Base-by-base conservation (phyloP, 768 basidiomycete species). In the Nidula microcarpa region DNA sequence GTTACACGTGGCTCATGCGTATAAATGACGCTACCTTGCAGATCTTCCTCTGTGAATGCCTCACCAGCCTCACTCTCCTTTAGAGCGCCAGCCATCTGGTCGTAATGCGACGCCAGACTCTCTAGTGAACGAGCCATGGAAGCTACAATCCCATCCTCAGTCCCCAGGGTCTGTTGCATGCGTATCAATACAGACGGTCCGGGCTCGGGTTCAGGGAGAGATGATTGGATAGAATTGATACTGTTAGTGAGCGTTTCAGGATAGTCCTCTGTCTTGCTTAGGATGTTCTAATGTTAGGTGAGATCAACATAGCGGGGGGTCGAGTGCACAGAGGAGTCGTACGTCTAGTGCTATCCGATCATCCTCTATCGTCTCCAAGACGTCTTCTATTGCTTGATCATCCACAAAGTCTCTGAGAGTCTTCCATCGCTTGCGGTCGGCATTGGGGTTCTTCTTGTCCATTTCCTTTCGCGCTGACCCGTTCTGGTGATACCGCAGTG, bases 371-470 rank as follows among this genome's bases (percentile, higher is more conserved):
- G 74, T 75, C 51, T 93, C 91, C 45, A 87, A 63, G 16, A 84
- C 76, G 56, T 89, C 87, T 50, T 94, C 91, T 36, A 93, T 84
- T 6, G 84, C 87, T 33, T 84, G 77, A 59, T 94, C 91, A 59
- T 92, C 89, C 35, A 92, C 88, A 65, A 94, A 93, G 63, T 93
- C 90, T 34, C 91, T 80, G 34, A 93, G 63, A 0, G 87, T 89
- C 74, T 91, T 93, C 91, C 91, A 92, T 33, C 72, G 75, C 39
- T 72, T 75, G 53, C 83, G 73, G 58, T 86, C 84, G 23, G 23
- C 23, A 23, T 23, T 23, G 23, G 23, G 23, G 23, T 62, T 52
- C 57, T 69, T 52, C 60, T 69, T 68, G 35, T 56, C 60, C 51
- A 53, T 36, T 46, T 46, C 33, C 46, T 37, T 50, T 7, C 4